These are phyloP conservation scores for Teunomyces tritomae DNA, from an alignment of 805 yeast species.

Conservation along the genomic window DNA sequence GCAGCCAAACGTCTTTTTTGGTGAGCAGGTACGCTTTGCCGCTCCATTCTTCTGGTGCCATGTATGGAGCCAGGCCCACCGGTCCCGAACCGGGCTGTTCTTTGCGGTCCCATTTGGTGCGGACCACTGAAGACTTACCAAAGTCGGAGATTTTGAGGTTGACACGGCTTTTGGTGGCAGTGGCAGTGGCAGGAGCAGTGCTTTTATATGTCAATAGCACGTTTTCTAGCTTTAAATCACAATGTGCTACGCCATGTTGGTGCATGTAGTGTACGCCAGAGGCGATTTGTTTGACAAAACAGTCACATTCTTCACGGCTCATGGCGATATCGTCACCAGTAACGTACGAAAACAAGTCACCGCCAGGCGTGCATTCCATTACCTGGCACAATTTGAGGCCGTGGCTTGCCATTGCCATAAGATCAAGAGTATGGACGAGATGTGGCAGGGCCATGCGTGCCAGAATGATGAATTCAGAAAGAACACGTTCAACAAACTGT, in stretches of 20 bases:
- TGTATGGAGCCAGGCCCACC: conserved; percentile 87
- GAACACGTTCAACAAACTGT: conserved; percentile 66
- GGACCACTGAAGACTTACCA: conserved; percentile 88
- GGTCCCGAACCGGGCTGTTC: conserved; percentile 61
- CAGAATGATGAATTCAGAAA: conserved; percentile 89
- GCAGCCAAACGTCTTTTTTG: conserved; percentile 84
- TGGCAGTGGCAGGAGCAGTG: conserved; percentile 8
- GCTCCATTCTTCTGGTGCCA: conserved; percentile 84
- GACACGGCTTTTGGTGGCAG: conserved; percentile 4
- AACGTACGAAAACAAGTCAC: conserved; percentile 34
- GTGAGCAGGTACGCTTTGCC: conserved; percentile 61
- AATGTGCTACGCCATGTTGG: conserved; percentile 88
- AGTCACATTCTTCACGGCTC: conserved; percentile 68
- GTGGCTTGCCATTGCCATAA: conserved; percentile 46
- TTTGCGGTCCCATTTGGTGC: conserved; percentile 78
- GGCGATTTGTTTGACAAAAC: conserved; percentile 82
- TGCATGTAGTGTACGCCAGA: conserved; percentile 85
- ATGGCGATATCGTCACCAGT: conserved; percentile 13
- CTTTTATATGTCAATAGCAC: conserved; percentile 54
- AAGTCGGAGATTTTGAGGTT: conserved; percentile 57
- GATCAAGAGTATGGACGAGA: conserved; percentile 73
- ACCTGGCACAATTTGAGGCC: conserved; percentile 27
- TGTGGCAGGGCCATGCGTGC: conserved; percentile 73
- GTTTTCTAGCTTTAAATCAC: conserved; percentile 90
- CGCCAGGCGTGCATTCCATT: conserved; percentile 39